Evolutionary conservation across 2,329 filamentous ascomycete genomes (phyloP).

Genomic region (Xylariales sp.): DNA sequence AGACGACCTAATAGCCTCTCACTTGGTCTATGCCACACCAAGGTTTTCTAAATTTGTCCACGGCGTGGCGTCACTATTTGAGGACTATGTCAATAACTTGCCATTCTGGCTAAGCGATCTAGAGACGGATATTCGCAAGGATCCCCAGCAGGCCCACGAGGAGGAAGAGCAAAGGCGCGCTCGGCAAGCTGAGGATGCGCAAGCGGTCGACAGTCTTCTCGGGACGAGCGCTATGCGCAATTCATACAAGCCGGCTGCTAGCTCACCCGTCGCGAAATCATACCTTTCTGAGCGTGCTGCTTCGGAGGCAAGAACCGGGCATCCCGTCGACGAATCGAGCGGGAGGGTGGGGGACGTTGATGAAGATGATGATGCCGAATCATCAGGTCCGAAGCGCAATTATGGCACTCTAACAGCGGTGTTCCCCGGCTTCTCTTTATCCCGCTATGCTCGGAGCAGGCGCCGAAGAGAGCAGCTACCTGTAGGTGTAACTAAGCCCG

Average conservation of each 20-base stretch:
- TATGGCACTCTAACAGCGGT: constrained; percentile 75
- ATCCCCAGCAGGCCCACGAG: constrained; percentile 90
- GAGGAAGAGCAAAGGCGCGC: constrained; percentile 88
- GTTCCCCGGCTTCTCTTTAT: constrained; percentile 84
- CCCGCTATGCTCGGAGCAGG: constrained; percentile 75
- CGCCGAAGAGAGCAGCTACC: constrained; percentile 71
- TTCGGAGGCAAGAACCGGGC: constrained; percentile 54
- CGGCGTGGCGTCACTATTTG: constrained; percentile 89
- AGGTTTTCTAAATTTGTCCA: constrained; percentile 98
- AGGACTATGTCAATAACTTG: constrained; percentile 94
- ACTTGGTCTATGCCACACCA: constrained; percentile 88
- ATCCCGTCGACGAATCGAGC: constrained; percentile 39
- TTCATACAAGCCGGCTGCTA: constrained; percentile 69
- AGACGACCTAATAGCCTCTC: constrained; percentile 89
- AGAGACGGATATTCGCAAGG: constrained; percentile 92
- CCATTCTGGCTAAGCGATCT: constrained; percentile 96
- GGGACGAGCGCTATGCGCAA: constrained; percentile 62
- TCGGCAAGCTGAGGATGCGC: constrained; percentile 84
- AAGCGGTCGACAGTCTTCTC: constrained; percentile 89
- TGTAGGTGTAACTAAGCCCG: constrained; percentile 87
- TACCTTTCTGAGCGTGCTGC: constrained; percentile 68
- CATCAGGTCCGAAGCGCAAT: constrained; percentile 46
- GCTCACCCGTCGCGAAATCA: constrained; percentile 76
- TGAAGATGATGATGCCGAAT: constrained; percentile 51
- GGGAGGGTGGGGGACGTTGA: constrained; percentile 44